Percentiles rank a stretch among this genome's conserved stretches.
These are phyloP conservation scores for Kwoniella sp. DNA, from an alignment of 768 basidiomycete species.

Conservation along the genomic window DNA sequence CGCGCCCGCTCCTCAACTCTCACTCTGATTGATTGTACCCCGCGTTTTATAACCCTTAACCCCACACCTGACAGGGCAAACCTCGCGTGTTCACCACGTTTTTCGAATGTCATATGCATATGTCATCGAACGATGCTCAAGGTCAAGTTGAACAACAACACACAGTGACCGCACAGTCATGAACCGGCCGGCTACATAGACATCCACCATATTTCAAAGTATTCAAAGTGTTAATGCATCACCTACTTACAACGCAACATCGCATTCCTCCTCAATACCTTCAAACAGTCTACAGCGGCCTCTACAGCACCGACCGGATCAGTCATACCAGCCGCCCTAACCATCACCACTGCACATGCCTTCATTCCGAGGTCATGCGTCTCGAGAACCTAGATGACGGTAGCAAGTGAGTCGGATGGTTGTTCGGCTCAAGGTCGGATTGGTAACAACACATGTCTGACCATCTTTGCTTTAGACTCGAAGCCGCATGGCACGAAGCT, in stretches of 20 bases:
- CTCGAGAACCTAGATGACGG: conserved; percentile 60
- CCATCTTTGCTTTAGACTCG: conserved; percentile 61
- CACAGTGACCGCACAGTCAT: not conserved
- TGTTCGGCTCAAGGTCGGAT: not conserved
- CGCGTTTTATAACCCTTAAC: not conserved
- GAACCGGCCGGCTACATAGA: too few relatives aligned
- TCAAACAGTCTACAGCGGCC: too few relatives aligned
- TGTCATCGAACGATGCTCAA: not conserved
- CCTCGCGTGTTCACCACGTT: not conserved
- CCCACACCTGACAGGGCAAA: not conserved
- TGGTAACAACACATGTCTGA: not conserved
- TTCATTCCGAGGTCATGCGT: conserved; percentile 28
- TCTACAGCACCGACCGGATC: too few relatives aligned
- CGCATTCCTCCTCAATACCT: not conserved
- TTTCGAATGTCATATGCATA: not conserved
- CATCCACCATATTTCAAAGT: too few relatives aligned
- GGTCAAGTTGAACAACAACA: not conserved
- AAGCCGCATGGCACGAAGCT: conserved; percentile 78
- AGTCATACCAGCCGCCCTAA: too few relatives aligned
- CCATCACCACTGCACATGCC: conserved; percentile 3
- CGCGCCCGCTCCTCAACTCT: too few relatives aligned
- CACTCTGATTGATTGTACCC: not conserved
- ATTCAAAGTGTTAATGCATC: not conserved
- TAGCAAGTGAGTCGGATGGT: conserved; percentile 60
- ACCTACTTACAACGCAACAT: not conserved